Percentiles rank a stretch among this genome's conserved stretches.
Evolutionary conservation across 306 rosid genomes (phyloP).

Genomic region (Trifolium repens): DNA sequence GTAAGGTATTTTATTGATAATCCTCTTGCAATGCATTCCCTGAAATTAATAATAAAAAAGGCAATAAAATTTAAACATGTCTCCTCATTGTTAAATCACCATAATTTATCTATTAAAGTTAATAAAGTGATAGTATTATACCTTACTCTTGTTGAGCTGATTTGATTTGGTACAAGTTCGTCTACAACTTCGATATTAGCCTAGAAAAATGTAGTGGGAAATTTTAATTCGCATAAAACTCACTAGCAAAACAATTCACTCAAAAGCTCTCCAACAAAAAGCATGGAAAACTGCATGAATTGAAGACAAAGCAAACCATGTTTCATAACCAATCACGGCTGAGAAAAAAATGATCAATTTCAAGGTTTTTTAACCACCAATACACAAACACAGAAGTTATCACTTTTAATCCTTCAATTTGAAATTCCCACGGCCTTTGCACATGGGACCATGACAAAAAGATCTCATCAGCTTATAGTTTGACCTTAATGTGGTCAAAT

Average conservation of each 20-base stretch:
- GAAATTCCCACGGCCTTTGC: background rate
- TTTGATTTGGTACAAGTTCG: slow-evolving; percentile 81
- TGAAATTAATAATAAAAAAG: slow-evolving; percentile 36
- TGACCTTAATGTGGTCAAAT: slow-evolving; percentile 13
- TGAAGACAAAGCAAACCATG: background rate
- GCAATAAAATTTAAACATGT: background rate
- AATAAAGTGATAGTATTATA: slow-evolving; percentile 30
- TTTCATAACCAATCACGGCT: background rate
- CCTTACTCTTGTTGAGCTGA: slow-evolving; percentile 79
- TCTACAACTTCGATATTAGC: slow-evolving; percentile 73
- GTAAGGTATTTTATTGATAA: slow-evolving; percentile 81
- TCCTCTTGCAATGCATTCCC: slow-evolving; percentile 90
- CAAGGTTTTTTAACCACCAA: background rate
- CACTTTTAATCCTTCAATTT: slow-evolving; percentile 16
- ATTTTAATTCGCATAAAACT: background rate
- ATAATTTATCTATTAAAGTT: slow-evolving; percentile 4
- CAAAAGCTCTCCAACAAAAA: background rate
- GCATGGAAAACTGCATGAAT: slow-evolving; percentile 3
- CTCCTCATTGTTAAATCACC: background rate
- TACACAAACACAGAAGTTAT: background rate
- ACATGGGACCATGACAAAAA: background rate
- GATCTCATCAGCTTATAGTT: slow-evolving; percentile 17
- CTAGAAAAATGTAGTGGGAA: slow-evolving; percentile 46
- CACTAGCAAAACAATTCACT: too few relatives aligned
- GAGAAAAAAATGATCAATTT: too few relatives aligned